Percentiles rank a stretch among this genome's conserved stretches.
phyloP scores from a whole-genome alignment of 2,329 filamentous ascomycete species.

The Zymoseptoria ardabiliae region DNA sequence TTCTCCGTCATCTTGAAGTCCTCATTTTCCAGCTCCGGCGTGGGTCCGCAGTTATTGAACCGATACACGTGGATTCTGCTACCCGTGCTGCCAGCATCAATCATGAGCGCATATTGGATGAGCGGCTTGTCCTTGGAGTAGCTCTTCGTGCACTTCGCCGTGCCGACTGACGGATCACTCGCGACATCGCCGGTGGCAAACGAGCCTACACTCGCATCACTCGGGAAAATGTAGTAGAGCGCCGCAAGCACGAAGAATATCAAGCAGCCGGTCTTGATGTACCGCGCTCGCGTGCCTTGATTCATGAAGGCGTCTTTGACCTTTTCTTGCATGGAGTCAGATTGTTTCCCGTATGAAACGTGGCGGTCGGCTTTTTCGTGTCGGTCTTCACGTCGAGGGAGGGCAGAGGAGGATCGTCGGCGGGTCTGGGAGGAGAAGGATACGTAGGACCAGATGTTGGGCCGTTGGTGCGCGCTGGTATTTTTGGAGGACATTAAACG shows the following conservation, averaged over 20 bases:
- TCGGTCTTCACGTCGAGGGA: conserved; percentile 34
- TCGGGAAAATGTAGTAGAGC: conserved; percentile 49
- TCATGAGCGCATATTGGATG: conserved; percentile 96
- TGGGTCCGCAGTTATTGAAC: conserved; percentile 96
- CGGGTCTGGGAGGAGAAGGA: conserved; percentile 42
- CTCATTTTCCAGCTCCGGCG: conserved; percentile 90
- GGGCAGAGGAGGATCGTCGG: conserved; percentile 46
- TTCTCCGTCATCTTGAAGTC: conserved; percentile 90
- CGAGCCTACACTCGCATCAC: conserved; percentile 9
- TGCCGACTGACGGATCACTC: conserved; percentile 54
- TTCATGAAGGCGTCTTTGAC: conserved; percentile 49
- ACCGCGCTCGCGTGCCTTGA: conserved; percentile 53
- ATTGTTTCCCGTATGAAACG: conserved; percentile 16
- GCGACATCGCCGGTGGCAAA: conserved; percentile 36
- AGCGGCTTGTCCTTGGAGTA: conserved; percentile 84
- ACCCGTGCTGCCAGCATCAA: conserved; percentile 94
- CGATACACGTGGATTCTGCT: conserved; percentile 98
- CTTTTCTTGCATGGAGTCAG: conserved; percentile 29
- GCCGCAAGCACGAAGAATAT: conserved; percentile 51
- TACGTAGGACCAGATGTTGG: conserved; percentile 46
- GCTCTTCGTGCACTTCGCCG: conserved; percentile 72
- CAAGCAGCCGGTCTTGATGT: conserved; percentile 55
- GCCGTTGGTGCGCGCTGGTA: conserved; percentile 5
- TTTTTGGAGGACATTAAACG: conserved; percentile 12
- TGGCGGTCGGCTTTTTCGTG: conserved; percentile 43